Percentiles rank a stretch among this genome's conserved stretches.
Evolutionary conservation across 2,329 filamentous ascomycete genomes (phyloP).

Genomic region (Keithomyces neogunnii): DNA sequence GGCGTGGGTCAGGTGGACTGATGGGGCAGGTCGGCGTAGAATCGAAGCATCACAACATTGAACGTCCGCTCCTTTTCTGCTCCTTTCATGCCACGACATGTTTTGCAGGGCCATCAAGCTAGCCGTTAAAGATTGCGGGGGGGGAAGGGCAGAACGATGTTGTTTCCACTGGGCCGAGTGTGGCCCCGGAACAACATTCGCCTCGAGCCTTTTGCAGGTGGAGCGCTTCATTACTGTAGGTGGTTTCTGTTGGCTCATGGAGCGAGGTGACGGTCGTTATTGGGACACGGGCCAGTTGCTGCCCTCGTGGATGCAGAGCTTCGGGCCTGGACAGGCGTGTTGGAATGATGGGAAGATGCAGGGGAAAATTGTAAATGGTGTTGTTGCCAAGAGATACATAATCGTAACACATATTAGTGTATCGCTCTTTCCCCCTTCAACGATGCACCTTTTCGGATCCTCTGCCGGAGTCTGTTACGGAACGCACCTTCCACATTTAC

Average conservation of each 20-base stretch:
- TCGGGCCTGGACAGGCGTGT: not conserved
- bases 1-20: conserved; percentile 6
- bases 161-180: not conserved
- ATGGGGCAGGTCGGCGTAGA: conserved; percentile 8
- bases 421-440: too few species aligned
- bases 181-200: not conserved
- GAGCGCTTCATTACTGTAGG: not conserved
- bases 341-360: not conserved
- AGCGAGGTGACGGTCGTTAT: not conserved
- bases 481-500: not conserved
- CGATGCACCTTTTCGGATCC: not conserved
- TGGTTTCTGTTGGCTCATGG: not conserved
- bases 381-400: too few species aligned
- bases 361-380: not conserved
- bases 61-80: not conserved
- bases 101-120: not conserved
- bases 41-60: not conserved
- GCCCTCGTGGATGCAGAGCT: too few species aligned
- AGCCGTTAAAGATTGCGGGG: not conserved
- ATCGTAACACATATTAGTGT: too few species aligned
- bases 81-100: not conserved
- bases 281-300: too few species aligned
- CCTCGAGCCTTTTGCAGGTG: not conserved
- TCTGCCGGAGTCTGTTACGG: not conserved
- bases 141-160: not conserved